phyloP scores from a whole-genome alignment of 2,329 filamentous ascomycete species.

The Paramyrothecium sp. region DNA sequence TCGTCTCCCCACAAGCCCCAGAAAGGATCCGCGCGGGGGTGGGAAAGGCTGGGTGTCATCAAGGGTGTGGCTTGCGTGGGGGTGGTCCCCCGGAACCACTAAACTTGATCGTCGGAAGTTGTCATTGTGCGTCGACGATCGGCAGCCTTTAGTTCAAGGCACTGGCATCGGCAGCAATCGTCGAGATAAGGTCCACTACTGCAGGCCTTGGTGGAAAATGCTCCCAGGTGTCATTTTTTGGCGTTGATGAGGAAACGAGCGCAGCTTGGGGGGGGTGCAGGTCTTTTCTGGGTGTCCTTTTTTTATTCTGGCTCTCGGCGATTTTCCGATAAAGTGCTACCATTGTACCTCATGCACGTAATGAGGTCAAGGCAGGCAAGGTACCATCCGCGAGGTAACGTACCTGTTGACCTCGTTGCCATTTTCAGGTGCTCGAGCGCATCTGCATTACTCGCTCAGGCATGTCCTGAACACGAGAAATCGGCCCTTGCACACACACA shows the following conservation, averaged over 20 bases:
- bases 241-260: background rate
- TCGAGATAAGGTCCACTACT: background rate
- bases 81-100: background rate
- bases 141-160: background rate
- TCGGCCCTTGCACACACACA: too few relatives aligned
- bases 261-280: too few relatives aligned
- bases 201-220: background rate
- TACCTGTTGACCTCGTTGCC: too few relatives aligned
- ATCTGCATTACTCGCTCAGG: too few relatives aligned
- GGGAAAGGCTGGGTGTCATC: background rate
- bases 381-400: too few relatives aligned
- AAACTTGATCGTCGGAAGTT: background rate
- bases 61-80: background rate
- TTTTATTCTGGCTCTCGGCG: too few relatives aligned
- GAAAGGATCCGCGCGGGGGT: background rate
- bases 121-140: background rate
- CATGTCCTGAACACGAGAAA: too few relatives aligned
- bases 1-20: background rate
- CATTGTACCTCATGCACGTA: too few relatives aligned
- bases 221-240: background rate
- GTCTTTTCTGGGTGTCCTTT: too few relatives aligned
- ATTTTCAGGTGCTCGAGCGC: too few relatives aligned
- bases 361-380: too few relatives aligned
- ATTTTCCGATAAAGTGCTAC: too few relatives aligned
- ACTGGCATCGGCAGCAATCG: background rate